These are phyloP conservation scores for Tephrocybe sp. DNA, from an alignment of 768 basidiomycete genomes.

Conservation along the genomic window DNA sequence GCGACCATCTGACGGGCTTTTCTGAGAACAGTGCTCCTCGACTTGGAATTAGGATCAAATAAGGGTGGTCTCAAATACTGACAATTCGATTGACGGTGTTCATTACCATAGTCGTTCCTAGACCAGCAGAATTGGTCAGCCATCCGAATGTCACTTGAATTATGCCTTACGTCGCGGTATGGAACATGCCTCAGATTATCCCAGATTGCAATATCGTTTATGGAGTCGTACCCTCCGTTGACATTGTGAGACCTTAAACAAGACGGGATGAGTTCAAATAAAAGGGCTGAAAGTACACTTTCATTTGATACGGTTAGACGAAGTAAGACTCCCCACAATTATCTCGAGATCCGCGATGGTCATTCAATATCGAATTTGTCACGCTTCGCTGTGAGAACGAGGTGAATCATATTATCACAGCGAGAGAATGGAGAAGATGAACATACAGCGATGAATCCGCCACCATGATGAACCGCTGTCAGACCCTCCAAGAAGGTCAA, in stretches of 20 bases:
- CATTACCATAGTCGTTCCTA: conserved; percentile 32
- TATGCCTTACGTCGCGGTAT: conserved; percentile 38
- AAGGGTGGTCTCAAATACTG: conserved; percentile 15
- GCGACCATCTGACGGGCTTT: conserved; percentile 3
- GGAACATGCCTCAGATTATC: conserved; percentile 53
- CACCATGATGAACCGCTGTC: too few relatives aligned
- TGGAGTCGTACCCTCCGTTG: conserved; percentile 37
- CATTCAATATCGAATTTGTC: conserved; percentile 28
- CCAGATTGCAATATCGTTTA: conserved; percentile 58
- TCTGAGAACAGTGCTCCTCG: conserved; percentile 13
- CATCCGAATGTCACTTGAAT: too few relatives aligned
- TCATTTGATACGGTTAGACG: neutral
- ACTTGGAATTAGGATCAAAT: conserved; percentile 17
- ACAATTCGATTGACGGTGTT: conserved; percentile 39
- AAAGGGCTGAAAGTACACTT: conserved; percentile 34
- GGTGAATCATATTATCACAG: neutral
- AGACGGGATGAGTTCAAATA: conserved; percentile 52
- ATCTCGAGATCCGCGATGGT: conserved; percentile 45
- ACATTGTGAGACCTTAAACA: conserved; percentile 57
- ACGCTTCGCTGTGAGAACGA: conserved; percentile 19
- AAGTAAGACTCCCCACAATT: conserved; percentile 47
- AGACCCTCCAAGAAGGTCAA: too few relatives aligned
- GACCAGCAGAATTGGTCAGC: neutral
- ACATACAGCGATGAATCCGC: too few relatives aligned
- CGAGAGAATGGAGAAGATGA: neutral